Conservation (phyloP, 1,284 basidiomycete species). For the Agaricales sp. region DNA sequence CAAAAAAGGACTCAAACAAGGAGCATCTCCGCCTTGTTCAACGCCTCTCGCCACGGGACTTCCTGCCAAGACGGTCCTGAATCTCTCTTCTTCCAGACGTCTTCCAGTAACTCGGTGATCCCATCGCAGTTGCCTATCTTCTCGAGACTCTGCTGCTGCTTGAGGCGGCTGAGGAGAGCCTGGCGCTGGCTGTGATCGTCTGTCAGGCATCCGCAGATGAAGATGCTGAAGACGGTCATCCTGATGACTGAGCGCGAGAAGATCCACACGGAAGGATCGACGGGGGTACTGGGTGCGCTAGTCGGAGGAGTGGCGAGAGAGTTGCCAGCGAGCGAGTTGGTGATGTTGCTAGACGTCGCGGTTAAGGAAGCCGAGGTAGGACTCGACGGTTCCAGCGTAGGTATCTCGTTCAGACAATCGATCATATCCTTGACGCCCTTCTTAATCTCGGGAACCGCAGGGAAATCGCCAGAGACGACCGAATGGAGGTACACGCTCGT, state of each 20-base stretch:
- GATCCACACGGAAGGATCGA: constrained; percentile 17
- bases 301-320: background rate
- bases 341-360: background rate
- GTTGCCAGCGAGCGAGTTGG: background rate
- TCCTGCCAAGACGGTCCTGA: constrained; percentile 17
- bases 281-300: background rate
- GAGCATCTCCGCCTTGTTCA: constrained; percentile 42
- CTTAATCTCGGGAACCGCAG: constrained; percentile 49
- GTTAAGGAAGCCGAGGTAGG: background rate
- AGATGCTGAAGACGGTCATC: constrained; percentile 70
- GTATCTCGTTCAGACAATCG: constrained; percentile 33
- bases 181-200: constrained; percentile 33
- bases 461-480: constrained; percentile 59
- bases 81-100: constrained; percentile 40
- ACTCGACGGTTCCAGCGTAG: constrained; percentile 13
- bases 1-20: constrained; percentile 46
- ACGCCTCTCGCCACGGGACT: constrained; percentile 51
- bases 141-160: constrained; percentile 28
- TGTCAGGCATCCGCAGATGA: constrained; percentile 60
- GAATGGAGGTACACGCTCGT: constrained; percentile 63
- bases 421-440: constrained; percentile 46
- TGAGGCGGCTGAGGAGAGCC: constrained; percentile 37
- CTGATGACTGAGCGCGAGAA: constrained; percentile 50
- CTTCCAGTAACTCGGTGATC: constrained; percentile 43
- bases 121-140: constrained; percentile 52